Conservation (phyloP, 805 yeast genomes). For the Ogataea neopini region DNA sequence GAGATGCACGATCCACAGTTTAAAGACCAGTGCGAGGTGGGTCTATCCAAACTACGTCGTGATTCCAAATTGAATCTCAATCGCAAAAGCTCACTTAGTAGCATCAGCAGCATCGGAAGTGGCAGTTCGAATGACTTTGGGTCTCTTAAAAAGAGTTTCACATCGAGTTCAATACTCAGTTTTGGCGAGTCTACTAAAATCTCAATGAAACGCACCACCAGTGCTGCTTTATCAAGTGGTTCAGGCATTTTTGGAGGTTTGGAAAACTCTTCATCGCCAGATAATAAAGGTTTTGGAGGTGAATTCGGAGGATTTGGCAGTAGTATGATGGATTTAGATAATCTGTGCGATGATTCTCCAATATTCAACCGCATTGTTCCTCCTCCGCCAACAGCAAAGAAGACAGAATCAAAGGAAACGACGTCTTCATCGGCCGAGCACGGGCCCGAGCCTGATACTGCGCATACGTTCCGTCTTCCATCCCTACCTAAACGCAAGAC, state of each 20-base stretch:
- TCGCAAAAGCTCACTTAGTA: constrained; percentile 26
- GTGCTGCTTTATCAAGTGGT: not conserved
- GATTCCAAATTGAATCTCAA: constrained; percentile 35
- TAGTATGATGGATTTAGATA: constrained; percentile 26
- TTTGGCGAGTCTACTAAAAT: constrained; percentile 23
- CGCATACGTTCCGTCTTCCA: constrained; percentile 23
- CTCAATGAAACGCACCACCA: not conserved
- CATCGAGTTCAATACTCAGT: constrained; percentile 25
- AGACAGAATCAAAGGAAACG: not conserved
- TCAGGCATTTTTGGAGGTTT: constrained; percentile 1
- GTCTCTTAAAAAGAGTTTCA: constrained; percentile 19
- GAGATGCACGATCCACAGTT: constrained; percentile 75
- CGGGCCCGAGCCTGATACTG: constrained; percentile 10
- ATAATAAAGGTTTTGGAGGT: constrained; percentile 17
- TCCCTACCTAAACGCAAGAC: constrained; percentile 20
- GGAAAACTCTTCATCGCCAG: not conserved
- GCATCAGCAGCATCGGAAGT: constrained; percentile 6
- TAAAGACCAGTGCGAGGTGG: constrained; percentile 45
- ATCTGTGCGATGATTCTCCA: constrained; percentile 27
- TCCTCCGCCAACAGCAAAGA: not conserved
- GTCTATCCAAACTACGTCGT: constrained; percentile 41
- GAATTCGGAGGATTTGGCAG: constrained; percentile 32
- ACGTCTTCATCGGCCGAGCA: not conserved
- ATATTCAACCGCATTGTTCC: constrained; percentile 14
- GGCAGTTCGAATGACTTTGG: constrained; percentile 6